Base-by-base conservation (phyloP, 2,329 filamentous ascomycete genomes). In the Cladosporium sp. region DNA sequence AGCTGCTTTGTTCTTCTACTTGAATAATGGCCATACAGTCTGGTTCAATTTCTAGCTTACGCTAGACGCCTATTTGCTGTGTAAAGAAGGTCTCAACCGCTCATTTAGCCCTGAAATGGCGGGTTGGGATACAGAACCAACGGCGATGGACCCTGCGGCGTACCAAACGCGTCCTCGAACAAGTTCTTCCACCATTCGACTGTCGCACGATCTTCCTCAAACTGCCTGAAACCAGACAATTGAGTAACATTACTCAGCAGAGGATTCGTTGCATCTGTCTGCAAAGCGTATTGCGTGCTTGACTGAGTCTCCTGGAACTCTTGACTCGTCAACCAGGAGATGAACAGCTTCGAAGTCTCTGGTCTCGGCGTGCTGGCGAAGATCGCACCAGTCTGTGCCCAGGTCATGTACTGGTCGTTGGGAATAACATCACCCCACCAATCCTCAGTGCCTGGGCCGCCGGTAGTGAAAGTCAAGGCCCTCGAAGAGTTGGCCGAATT, bases 291-390 rank as follows among this genome's bases (percentile, higher is more conserved):
- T 16, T 41, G 29, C 22, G 48, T 53, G 33, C 54, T 56, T 22
- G 54, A 4, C 41, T 27, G 49, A 1, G 38, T 51, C 30, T 49
- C 51, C 45, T 55, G 53, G 27, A 41, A 27, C 25, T 43, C 50
- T 11, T 33, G 5, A 19, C 50, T 50, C 11, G 51, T 50, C 8
- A 57, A 43, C 55, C 62, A 77, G 53, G 65, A 70, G 51, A 72
- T 64, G 25, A 78, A 67, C 9, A 77, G 64, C 65, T 76, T 77
- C 22, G 75, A 70, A 11, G 67, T 66, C 58, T 77, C 73, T 0
- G 72, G 70, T 47, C 71, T 69, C 1, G 69, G 69, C 0, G 75
- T 73, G 25, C 69, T 60, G 49, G 67, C 69, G 25, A 74, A 64
- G 50, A 78, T 78, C 1, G 64, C 75, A 2, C 60, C 71, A 0